Evolutionary conservation across 108 stramenopile genomes (phyloP), one percentile per base, ranked within the genome.

Genomic region (Schizochytrium sp.): DNA sequence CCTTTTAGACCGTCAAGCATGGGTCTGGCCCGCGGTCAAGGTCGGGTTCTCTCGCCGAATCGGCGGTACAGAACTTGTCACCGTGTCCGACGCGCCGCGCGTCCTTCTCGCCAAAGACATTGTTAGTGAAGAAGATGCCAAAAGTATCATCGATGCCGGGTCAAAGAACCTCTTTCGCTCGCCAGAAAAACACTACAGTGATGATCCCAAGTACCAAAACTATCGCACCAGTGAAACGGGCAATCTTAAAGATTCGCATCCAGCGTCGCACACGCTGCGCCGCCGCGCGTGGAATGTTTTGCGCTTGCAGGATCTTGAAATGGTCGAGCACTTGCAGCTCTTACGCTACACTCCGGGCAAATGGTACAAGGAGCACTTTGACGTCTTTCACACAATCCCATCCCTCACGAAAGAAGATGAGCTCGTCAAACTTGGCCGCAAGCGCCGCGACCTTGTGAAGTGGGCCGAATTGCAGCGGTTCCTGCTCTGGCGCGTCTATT

Each of bases 361-460:
- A 4, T 83, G 76, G 76, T 83, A 83, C 76, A 83, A 83, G 51
- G 76, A 83, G 76, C 76, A 83, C 51, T 83, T 25, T 83, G 76
- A 83, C 51, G 76, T 83, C n/a, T 83, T 83, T 83, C 76, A 83
- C 51, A 83, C 44, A 2, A 12, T 83, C 10, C 45, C 6, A 4
- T 16, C 76, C 0, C 19, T 83, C 25, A 25, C 76, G n/a, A 53
- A 12, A 28, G 28, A 47, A 53, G 76, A 83, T 4, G 76, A 83
- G 76, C 48, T 53, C 25, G 45, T 83, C 28, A 8, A 53, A 25
- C 18, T 47, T 43, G 10, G 19, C 45, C 6, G 25, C 10, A 55
- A 25, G 8, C 48, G 19, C 19, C 48, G 19, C 23, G 23, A n/a
- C 19, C 48, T 83, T 12, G 51, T 47, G 12, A 12, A 34, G 10